These are phyloP conservation scores for Aquilaria sinensis DNA, from an alignment of 345 rosid species.

Conservation along the genomic window DNA sequence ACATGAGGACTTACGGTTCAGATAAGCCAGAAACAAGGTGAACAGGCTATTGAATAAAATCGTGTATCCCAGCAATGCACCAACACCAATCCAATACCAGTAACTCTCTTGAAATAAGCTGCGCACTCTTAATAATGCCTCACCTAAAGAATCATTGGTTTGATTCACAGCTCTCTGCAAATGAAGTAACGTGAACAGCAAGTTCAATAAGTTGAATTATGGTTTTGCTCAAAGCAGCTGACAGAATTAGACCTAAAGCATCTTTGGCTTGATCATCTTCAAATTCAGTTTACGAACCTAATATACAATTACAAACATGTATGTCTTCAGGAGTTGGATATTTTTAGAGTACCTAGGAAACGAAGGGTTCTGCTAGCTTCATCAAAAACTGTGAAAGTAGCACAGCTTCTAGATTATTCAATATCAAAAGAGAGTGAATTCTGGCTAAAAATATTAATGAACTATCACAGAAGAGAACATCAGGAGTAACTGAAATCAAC, in stretches of 20 bases:
- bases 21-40: conserved; percentile 65
- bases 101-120: conserved; percentile 75
- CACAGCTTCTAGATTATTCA: too few relatives aligned
- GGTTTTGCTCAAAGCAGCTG: background rate
- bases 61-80: conserved; percentile 87
- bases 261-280: background rate
- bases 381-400: too few relatives aligned
- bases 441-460: too few relatives aligned
- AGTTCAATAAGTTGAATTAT: background rate
- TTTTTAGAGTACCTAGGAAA: too few relatives aligned
- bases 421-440: too few relatives aligned
- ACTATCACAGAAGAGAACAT: too few relatives aligned
- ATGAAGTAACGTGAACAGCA: conserved; percentile 13
- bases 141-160: conserved; percentile 45
- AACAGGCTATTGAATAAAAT: conserved; percentile 68
- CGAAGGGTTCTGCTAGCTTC: too few relatives aligned
- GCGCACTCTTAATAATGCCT: conserved; percentile 58
- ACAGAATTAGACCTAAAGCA: background rate
- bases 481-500: too few relatives aligned
- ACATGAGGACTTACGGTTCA: conserved; percentile 63
- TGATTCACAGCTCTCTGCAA: conserved; percentile 53
- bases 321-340: too few relatives aligned
- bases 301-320: background rate
- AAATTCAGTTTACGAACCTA: background rate
- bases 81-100: conserved; percentile 99